Percentiles rank a stretch among this genome's conserved stretches.
Evolutionary conservation across 1,284 basidiomycete species (phyloP).

Genomic region (Phylloporus sp.): DNA sequence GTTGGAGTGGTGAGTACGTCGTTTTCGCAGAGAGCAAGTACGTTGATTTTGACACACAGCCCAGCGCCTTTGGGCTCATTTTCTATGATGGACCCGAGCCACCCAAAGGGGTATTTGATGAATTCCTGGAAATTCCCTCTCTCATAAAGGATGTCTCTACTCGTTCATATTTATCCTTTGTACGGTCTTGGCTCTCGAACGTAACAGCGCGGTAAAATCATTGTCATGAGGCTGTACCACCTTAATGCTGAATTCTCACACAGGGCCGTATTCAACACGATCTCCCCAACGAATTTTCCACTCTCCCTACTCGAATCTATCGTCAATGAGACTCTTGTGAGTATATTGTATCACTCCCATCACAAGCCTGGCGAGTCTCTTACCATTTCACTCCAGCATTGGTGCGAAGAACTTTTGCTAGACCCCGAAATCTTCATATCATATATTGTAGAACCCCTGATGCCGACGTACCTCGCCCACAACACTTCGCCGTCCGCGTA

Average conservation of each 20-base stretch:
- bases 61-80: constrained; percentile 44
- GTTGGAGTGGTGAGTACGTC: constrained; percentile 1
- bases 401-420: constrained; percentile 5
- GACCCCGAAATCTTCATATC: constrained; percentile 37
- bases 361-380: neutral
- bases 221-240: neutral
- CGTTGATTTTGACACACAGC: constrained; percentile 32
- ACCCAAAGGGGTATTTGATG: constrained; percentile 57
- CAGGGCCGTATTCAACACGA: constrained; percentile 21
- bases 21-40: neutral
- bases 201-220: constrained; percentile 17
- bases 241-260: neutral
- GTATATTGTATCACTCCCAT: neutral
- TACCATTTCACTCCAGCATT: constrained; percentile 4
- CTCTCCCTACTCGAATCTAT: constrained; percentile 9
- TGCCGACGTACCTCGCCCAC: constrained; percentile 52
- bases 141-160: constrained; percentile 41
- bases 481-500: constrained; percentile 51
- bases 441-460: constrained; percentile 65
- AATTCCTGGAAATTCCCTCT: constrained; percentile 44
- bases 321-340: constrained; percentile 20
- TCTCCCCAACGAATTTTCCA: constrained; percentile 16
- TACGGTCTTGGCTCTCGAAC: constrained; percentile 17
- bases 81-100: constrained; percentile 63
- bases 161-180: constrained; percentile 43